phyloP scores from a whole-genome alignment of 2,329 filamentous ascomycete genomes.

The Verticillium klebahnii region DNA sequence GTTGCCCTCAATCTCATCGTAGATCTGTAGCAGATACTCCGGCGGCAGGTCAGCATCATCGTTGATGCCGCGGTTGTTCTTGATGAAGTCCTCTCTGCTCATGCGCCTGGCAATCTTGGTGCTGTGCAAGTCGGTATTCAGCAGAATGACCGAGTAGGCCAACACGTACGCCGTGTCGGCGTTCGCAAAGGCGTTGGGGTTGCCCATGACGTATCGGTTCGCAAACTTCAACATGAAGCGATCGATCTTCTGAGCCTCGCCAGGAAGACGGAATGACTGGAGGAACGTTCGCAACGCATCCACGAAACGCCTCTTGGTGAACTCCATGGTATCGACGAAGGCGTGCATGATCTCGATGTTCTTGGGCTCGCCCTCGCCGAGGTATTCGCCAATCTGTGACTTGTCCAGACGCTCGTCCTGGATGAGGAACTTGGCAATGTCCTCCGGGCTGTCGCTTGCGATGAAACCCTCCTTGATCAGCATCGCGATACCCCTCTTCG shows the following conservation, averaged over 20 bases:
- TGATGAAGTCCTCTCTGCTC: constrained; percentile 97
- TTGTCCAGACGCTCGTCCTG: constrained; percentile 85
- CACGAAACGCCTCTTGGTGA: constrained; percentile 84
- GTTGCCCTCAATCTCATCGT: constrained; percentile 83
- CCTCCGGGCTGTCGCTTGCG: constrained; percentile 66
- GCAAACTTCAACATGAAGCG: constrained; percentile 99
- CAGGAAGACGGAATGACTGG: constrained; percentile 89
- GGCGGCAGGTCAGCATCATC: constrained; percentile 90
- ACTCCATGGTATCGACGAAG: constrained; percentile 95
- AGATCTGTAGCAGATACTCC: constrained; percentile 86
- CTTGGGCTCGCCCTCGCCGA: constrained; percentile 87
- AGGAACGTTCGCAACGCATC: constrained; percentile 88
- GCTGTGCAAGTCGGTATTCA: constrained; percentile 96
- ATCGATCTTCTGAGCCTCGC: constrained; percentile 98
- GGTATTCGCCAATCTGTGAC: constrained; percentile 84
- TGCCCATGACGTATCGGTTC: constrained; percentile 89
- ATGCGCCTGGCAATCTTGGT: constrained; percentile 78
- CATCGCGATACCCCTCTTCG: constrained; percentile 85
- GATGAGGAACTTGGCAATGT: constrained; percentile 80
- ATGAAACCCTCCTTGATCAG: constrained; percentile 86
- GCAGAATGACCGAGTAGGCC: constrained; percentile 91
- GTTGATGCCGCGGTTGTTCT: constrained; percentile 98
- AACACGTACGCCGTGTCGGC: constrained; percentile 96
- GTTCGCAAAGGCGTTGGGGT: constrained; percentile 96
- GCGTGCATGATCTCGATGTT: constrained; percentile 89